These are phyloP conservation scores for Parietichytrium sp. DNA, from an alignment of 108 stramenopile genomes.

Conservation along the genomic window DNA sequence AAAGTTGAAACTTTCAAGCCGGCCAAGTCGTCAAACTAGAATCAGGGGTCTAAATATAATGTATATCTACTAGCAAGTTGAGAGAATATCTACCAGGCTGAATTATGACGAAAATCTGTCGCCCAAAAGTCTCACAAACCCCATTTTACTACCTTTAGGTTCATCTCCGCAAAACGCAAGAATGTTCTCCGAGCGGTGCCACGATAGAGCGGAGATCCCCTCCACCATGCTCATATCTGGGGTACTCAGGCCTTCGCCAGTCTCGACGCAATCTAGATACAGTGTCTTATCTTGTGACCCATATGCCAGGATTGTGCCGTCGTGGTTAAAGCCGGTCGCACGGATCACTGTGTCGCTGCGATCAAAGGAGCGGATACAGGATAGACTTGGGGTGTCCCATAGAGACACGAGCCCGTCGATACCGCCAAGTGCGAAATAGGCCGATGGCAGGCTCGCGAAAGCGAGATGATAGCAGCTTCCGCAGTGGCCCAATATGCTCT, in stretches of 20 bases:
- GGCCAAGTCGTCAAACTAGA: too few relatives aligned
- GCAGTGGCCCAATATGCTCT: background rate
- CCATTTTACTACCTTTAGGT: background rate
- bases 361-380: background rate
- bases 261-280: background rate
- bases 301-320: background rate
- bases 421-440: background rate
- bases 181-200: constrained; percentile 11
- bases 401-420: background rate
- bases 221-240: constrained; percentile 4
- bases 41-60: too few relatives aligned
- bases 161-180: constrained; percentile 30
- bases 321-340: background rate
- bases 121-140: background rate
- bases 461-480: background rate
- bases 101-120: background rate
- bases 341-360: constrained; percentile 16
- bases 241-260: background rate
- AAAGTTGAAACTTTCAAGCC: too few relatives aligned
- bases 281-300: background rate
- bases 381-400: background rate
- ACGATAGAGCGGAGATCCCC: background rate
- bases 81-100: too few relatives aligned
- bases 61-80: too few relatives aligned
- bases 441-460: background rate